Percentiles rank a stretch among this genome's conserved stretches.
phyloP scores from a whole-genome alignment of 495 filamentous ascomycete genomes.

The Aspergillus incahuasiensis region DNA sequence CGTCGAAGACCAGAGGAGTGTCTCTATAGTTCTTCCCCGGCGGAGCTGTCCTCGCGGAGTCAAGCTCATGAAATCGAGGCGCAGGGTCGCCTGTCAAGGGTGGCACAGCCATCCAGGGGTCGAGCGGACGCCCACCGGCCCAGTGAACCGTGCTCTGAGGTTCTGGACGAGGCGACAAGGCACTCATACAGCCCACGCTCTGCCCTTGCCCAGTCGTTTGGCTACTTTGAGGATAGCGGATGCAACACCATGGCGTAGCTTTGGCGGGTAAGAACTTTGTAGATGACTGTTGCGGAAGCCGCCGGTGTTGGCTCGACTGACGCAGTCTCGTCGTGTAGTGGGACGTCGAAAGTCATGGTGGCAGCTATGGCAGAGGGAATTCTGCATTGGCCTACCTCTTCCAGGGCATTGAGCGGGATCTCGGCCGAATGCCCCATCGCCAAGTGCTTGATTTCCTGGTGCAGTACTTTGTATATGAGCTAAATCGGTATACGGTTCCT shows the following conservation, averaged over 20 bases:
- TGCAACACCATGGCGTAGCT: conserved; percentile 21
- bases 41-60: neutral
- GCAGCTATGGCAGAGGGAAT: neutral
- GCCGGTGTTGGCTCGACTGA: neutral
- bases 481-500: conserved; percentile 21
- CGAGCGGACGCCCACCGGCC: neutral
- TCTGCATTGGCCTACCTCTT: neutral
- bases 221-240: conserved; percentile 18
- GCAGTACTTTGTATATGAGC: conserved; percentile 23
- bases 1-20: conserved; percentile 1
- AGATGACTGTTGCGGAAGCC: neutral
- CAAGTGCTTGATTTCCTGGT: conserved; percentile 25
- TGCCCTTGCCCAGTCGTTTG: conserved; percentile 18
- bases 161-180: neutral
- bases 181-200: neutral
- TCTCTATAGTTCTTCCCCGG: neutral
- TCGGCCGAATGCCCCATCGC: conserved; percentile 18
- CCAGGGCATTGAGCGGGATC: conserved; percentile 6
- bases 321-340: neutral
- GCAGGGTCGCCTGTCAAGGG: neutral
- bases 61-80: neutral
- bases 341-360: neutral
- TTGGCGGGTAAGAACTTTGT: conserved; percentile 4
- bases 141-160: neutral
- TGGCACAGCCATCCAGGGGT: neutral